These are phyloP conservation scores for Citrus sinensis DNA, from an alignment of 345 rosid genomes.

Conservation along the genomic window DNA sequence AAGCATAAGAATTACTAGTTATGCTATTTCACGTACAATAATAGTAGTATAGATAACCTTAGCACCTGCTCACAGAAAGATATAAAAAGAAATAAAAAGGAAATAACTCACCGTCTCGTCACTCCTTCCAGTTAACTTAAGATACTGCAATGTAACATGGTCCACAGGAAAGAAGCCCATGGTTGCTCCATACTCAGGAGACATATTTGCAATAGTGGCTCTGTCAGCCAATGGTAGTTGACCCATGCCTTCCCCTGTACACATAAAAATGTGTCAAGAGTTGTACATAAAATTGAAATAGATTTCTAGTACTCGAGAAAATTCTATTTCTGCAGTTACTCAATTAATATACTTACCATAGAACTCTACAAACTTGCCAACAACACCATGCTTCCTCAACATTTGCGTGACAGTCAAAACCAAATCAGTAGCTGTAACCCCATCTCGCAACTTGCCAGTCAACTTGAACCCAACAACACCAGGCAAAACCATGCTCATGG, in stretches of 20 bases:
- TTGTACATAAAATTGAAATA: not conserved
- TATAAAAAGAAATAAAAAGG: not conserved
- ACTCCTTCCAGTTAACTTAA: constrained; percentile 85
- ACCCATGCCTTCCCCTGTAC: constrained; percentile 76
- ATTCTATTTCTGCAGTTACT: not conserved
- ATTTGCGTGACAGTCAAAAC: constrained; percentile 87
- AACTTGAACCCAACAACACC: constrained; percentile 87
- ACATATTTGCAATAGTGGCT: constrained; percentile 93
- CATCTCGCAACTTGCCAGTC: constrained; percentile 56
- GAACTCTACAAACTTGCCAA: constrained; percentile 88
- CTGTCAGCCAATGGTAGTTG: constrained; percentile 83
- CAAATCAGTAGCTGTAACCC: constrained; percentile 92
- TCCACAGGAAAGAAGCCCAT: constrained; percentile 98
- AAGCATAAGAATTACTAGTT: not conserved
- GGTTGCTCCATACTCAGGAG: constrained; percentile 95
- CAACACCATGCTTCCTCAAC: constrained; percentile 89
- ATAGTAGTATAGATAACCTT: not conserved
- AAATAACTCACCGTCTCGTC: constrained; percentile 65
- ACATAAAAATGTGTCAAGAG: not conserved
- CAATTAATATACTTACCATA: constrained; percentile 44
- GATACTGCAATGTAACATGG: constrained; percentile 79
- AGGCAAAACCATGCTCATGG: constrained; percentile 96
- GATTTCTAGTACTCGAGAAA: not conserved
- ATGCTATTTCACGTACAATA: not conserved
- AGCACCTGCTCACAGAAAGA: not conserved